Base-by-base conservation (phyloP, 768 basidiomycete species). In the Termitomyces eurrhizus region DNA sequence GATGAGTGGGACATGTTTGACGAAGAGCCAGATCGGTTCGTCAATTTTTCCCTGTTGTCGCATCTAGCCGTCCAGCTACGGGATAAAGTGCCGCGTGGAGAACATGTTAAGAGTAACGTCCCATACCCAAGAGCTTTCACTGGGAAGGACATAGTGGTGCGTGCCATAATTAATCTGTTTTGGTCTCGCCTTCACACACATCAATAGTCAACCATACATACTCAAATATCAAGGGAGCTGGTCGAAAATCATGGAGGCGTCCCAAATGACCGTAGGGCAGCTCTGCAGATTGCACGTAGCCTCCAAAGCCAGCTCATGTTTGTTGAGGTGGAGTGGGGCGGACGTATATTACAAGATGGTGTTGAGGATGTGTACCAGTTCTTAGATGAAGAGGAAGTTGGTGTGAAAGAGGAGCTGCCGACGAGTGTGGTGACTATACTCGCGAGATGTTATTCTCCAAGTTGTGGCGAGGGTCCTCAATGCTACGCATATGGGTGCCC, bases 331-430 rank as follows among this genome's bases (percentile, higher is more conserved):
- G 95, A 98, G 70, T 96, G 95, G 93, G 93, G 92, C 29, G 86
- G 87, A 50, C 84, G 88, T 21, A 80, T 88, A 2, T 75, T 98
- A 56, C 86, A 90, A 62, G 95, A 96, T 66, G 89, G 91, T 1
- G 91, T 96, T 2, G 95, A 96, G 68, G 93, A 96, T 65, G 95
- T 97, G 2, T 98, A 91, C 73, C 92, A 91, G 83, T 96, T 98
- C 74, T 77, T 93, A 72, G 94, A 94, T 60, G 95, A 97, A 61
- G 81, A 83, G 49, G 88, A 89, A 57, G 87, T 87, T 39, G 70
- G 72, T 29, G 81, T 84, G 1, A 87, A 86, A 57, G 85, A 87
- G 66, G 85, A 82, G 62, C 69, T 96, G 7, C 94, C 94, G 5
- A 95, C 92, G 0, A 94, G 92, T 2, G 89, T 99, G 2, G 81